These are phyloP conservation scores for Colletotrichum chrysophilum DNA, from an alignment of 2,329 filamentous ascomycete species.

Conservation along the genomic window DNA sequence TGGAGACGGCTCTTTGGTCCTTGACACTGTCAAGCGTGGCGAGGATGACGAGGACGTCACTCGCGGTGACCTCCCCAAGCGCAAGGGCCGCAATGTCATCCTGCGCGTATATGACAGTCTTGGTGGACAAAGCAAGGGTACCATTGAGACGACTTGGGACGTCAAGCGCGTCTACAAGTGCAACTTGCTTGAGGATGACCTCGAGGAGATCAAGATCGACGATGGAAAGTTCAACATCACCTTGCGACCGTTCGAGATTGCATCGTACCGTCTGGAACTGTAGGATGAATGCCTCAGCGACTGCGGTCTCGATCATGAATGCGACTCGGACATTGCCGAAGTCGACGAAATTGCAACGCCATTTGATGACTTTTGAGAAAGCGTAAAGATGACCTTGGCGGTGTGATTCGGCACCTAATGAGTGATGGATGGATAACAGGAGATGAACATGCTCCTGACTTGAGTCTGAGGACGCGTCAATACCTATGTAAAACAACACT, in stretches of 20 bases:
- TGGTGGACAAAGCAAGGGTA: slow-evolving; percentile 79
- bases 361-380: slow-evolving; percentile 1
- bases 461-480: not conserved
- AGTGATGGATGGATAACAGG: not conserved
- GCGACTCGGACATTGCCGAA: not conserved
- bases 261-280: slow-evolving; percentile 72
- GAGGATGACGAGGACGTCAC: slow-evolving; percentile 82
- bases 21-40: slow-evolving; percentile 94
- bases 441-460: not conserved
- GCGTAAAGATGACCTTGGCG: not conserved
- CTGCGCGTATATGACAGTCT: slow-evolving; percentile 87
- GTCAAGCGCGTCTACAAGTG: slow-evolving; percentile 82
- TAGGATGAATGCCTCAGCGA: slow-evolving; percentile 33
- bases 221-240: slow-evolving; percentile 63
- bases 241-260: slow-evolving; percentile 84
- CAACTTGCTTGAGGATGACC: slow-evolving; percentile 88
- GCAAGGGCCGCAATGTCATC: slow-evolving; percentile 80
- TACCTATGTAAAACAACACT: slow-evolving; percentile 8
- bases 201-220: slow-evolving; percentile 65
- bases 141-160: slow-evolving; percentile 69
- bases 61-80: slow-evolving; percentile 63
- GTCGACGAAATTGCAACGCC: not conserved
- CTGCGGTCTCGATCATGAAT: not conserved
- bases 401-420: not conserved
- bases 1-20: slow-evolving; percentile 71